Base-by-base conservation (phyloP, 495 filamentous ascomycete species). In the Hypoxylon rickii region DNA sequence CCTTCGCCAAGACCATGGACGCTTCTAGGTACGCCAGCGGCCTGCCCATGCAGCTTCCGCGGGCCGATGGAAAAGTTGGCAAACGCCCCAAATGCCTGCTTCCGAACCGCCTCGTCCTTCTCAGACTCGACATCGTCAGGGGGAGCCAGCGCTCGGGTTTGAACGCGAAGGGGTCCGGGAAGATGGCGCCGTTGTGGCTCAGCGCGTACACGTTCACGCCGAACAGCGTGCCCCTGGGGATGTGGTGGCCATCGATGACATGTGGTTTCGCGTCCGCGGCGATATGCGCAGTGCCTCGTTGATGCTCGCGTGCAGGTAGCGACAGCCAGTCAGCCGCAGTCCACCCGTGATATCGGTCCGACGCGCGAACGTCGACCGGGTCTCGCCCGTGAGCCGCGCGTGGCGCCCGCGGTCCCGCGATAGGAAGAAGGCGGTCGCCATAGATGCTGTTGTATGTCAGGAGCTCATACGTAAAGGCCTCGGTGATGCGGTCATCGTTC, bases 91-190 rank as follows among this genome's bases (percentile, higher is more conserved):
- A n/a, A n/a, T n/a, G n/a, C n/a, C n/a, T n/a, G n/a, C 57, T 11
- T 44, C 42, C 41, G 53, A 61, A 1, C 39, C 11, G 1, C 36
- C 40, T 1, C 59, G 60, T 4, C 42, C n/a, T n/a, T 11, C 24
- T 57, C 63, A 6, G 54, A 17, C 5, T 63, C 63, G 6, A 16
- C 20, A 7, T 53, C 37, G 11, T 74, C 71, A n/a, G n/a, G n/a
- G n/a, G n/a, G 26, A 84, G 74, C 83, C 82, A 86, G 15, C 82
- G 78, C 50, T 83, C 76, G 0, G 81, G 83, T 7, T 71, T 53
- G 58, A 72, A 85, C 0, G 54, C 49, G 41, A 73, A 78, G 0
- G 84, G 72, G 12, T 79, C 68, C 0, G 74, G 72, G 63, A 79
- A 86, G 70, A 84, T 85, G 7, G 63, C 19, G 4, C 72, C 67